Percentiles rank a stretch among this genome's conserved stretches.
These are phyloP conservation scores for Salix exigua DNA, from an alignment of 345 rosid genomes.

Conservation along the genomic window DNA sequence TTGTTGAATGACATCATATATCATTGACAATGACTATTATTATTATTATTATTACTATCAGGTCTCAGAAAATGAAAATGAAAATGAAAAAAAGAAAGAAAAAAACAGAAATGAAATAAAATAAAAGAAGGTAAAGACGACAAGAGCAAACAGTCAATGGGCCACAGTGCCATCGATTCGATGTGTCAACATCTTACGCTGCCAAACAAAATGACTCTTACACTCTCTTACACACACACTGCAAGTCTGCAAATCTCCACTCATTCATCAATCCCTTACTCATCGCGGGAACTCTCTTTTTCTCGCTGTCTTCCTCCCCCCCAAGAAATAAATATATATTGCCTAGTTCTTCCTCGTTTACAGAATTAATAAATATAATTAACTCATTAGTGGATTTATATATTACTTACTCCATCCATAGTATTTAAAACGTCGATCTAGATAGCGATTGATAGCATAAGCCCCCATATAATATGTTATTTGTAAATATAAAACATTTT, in stretches of 20 bases:
- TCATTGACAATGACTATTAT: too few species aligned
- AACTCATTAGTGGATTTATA: too few species aligned
- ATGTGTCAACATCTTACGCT: constrained; percentile 56
- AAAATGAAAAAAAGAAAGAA: not conserved
- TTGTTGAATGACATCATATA: too few species aligned
- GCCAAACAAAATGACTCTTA: constrained; percentile 9
- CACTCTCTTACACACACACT: constrained; percentile 4
- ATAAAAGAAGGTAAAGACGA: not conserved
- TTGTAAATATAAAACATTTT: too few species aligned
- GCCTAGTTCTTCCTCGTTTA: not conserved
- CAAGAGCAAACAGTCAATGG: constrained; percentile 21
- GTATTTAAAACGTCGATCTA: too few species aligned
- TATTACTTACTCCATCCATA: too few species aligned
- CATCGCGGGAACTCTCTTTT: constrained; percentile 11
- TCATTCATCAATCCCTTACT: constrained; percentile 18
- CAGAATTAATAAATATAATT: too few species aligned
- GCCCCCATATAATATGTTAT: too few species aligned
- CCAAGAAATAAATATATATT: not conserved
- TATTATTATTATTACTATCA: too few species aligned
- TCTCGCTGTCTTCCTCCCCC: not conserved
- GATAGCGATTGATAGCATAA: too few species aligned
- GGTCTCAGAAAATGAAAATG: not conserved
- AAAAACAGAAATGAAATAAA: constrained; percentile 16
- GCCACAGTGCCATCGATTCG: constrained; percentile 50
- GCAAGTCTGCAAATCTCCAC: constrained; percentile 14